Conservation (phyloP, 495 filamentous ascomycete species). For the Bacidia rubella region DNA sequence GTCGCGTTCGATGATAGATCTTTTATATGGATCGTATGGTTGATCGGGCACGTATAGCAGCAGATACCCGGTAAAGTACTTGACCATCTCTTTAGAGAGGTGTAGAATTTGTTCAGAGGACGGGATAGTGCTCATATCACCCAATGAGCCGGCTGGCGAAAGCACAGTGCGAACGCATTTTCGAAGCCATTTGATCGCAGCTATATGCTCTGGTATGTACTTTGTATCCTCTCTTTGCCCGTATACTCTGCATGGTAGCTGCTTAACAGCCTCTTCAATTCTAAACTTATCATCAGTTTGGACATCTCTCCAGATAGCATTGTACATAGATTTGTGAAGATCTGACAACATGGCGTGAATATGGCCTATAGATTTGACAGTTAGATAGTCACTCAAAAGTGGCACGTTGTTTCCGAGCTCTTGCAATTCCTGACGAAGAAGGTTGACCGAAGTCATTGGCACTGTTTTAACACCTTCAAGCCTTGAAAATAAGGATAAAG, state of each 20-base stretch:
- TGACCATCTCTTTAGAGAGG: constrained; percentile 24
- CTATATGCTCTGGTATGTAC: neutral
- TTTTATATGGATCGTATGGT: constrained; percentile 73
- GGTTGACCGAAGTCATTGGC: neutral
- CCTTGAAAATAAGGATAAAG: neutral
- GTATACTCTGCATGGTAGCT: neutral
- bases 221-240: neutral
- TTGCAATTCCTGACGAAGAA: neutral
- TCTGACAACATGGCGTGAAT: neutral
- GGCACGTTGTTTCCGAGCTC: neutral
- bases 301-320: neutral
- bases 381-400: no score
- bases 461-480: neutral
- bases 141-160: constrained; percentile 14
- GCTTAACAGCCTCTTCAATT: neutral
- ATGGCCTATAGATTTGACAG: no score
- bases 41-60: constrained; percentile 75
- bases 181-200: neutral
- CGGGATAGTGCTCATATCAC: neutral
- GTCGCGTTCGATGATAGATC: constrained; percentile 55
- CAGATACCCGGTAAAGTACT: constrained; percentile 51
- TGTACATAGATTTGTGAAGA: neutral
- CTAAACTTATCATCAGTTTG: neutral
- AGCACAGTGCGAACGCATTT: constrained; percentile 6
- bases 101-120: neutral